Evolutionary conservation across 1,139 yeast genomes (phyloP), one percentile per base, ranked within the genome.

Genomic region (Spathaspora sp.): DNA sequence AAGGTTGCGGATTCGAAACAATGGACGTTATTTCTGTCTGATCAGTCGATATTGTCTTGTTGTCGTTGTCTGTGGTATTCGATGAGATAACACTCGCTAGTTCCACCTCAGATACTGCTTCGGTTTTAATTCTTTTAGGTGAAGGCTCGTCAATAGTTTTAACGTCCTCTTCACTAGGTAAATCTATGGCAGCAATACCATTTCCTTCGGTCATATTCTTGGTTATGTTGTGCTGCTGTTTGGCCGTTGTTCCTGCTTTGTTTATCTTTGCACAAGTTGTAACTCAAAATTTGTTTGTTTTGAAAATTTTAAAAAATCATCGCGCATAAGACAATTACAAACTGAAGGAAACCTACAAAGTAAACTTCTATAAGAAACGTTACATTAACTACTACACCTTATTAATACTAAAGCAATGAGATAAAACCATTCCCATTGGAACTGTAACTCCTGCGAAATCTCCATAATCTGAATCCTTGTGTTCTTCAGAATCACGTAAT

Each of bases 381-480:
- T 4, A 4, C 11, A 10, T 11, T 8, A 25, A 27, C 13, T 31
- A 13, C 15, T 46, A 53, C 11, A 48, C 49, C 42, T 48, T 50
- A 27, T 51, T 45, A 23, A 20, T 42, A 1, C 47, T 42, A 40
- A 62, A 58, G 37, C 59, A 51, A 39, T 54, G 50, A 8, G 47
- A 49, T 10, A 63, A 34, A 3, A 53, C 56, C 11, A 39, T 38
- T 3, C 43, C 34, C 1, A 54, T 29, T 2, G 67, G 61, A 8
- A 61, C 65, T 10, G 47, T 51, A 7, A 62, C 49, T 2, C 49
- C 43, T 3, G 61, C 47, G 31, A 48, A 48, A 38, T 60, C 64
- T 2, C 50, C 53, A 13, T 49, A 51, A 39, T 63, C 66, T 5
- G 56, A 45, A 29, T 58, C 61, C 6, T 42, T 56, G n/a, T 52